Evolutionary conservation across 2,329 filamentous ascomycete genomes (phyloP), one percentile per base, ranked within the genome.

Genomic region (Hypoxylon sp.): DNA sequence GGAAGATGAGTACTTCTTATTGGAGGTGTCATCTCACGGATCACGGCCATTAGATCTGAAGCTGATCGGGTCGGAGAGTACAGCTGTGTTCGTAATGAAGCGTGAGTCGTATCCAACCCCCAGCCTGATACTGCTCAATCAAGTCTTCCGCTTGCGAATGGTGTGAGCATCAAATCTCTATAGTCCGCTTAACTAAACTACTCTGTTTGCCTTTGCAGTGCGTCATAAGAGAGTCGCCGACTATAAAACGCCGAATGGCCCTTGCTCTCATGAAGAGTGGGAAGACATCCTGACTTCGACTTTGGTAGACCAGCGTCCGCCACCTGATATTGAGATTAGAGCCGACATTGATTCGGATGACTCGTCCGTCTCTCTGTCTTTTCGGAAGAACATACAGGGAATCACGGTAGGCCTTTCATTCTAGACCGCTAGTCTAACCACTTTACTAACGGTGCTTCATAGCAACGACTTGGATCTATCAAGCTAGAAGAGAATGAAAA

Each of bases 381-480:
- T 94, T 63, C 86, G 89, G 52, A 90, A 89, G 75, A 86, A 88
- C 61, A 85, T 90, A 41, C 84, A 89, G 69, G 90, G 89, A 46
- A 92, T 93, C 72, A 91, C 89, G 64, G 90, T 91, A 82, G 69
- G 86, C 77, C 28, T 50, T 36, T 28, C 60, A 43, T 68, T 50
- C 62, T 60, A 49, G 43, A 32, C 52, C 52, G 61, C 32, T 61
- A 41, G 70, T 57, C n/a, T n/a, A 17, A 21, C 53, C 19, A 57
- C 43, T 46, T 45, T 43, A 46, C 50, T 67, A 50, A 56, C 41
- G 38, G 45, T 69, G 32, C 55, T 41, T 46, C 49, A 58, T 69
- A 91, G 89, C 89, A 91, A 89, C 87, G 84, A 28, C 84, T 93
- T n/a, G 92, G 92, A 34, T 80, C 85, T 21, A 84, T 94, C 65